phyloP scores from a whole-genome alignment of 2,329 filamentous ascomycete genomes.

The Pezicula carpinea region DNA sequence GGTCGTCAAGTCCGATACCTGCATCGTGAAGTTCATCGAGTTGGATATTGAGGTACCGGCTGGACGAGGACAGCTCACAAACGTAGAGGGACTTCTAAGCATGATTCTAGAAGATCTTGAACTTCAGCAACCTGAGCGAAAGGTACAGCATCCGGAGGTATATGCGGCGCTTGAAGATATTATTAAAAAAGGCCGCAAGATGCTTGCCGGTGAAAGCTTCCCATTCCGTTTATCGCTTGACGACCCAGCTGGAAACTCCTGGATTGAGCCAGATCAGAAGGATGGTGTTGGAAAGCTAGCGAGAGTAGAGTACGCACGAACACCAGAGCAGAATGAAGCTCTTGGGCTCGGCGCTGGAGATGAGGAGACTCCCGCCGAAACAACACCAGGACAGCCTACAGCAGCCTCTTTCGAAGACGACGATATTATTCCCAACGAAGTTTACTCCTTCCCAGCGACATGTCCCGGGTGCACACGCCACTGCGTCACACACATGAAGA shows the following conservation, averaged over 20 bases:
- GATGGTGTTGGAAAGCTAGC: slow-evolving; percentile 83
- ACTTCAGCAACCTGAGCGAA: slow-evolving; percentile 76
- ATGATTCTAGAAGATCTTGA: slow-evolving; percentile 78
- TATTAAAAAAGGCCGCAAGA: slow-evolving; percentile 67
- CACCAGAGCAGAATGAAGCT: slow-evolving; percentile 77
- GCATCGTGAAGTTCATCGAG: slow-evolving; percentile 81
- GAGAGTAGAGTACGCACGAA: slow-evolving; percentile 78
- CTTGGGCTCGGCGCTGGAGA: slow-evolving; percentile 70
- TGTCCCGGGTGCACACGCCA: slow-evolving; percentile 86
- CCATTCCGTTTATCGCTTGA: slow-evolving; percentile 87
- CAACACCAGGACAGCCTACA: slow-evolving; percentile 38
- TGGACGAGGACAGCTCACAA: slow-evolving; percentile 86
- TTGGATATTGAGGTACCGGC: slow-evolving; percentile 90
- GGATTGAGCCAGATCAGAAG: slow-evolving; percentile 82
- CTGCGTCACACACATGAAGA: slow-evolving; percentile 95
- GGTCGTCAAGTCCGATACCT: slow-evolving; percentile 88
- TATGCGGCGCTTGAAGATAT: slow-evolving; percentile 74
- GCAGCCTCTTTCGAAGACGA: slow-evolving; percentile 45
- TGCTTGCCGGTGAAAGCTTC: slow-evolving; percentile 72
- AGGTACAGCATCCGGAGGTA: slow-evolving; percentile 71
- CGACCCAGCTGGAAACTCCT: slow-evolving; percentile 92
- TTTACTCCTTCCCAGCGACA: slow-evolving; percentile 86
- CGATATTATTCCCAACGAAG: slow-evolving; percentile 87
- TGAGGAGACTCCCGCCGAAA: slow-evolving; percentile 46
- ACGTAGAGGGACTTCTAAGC: slow-evolving; percentile 81